phyloP scores from a whole-genome alignment of 1,284 basidiomycete species.

The Rhodotorula sp. region DNA sequence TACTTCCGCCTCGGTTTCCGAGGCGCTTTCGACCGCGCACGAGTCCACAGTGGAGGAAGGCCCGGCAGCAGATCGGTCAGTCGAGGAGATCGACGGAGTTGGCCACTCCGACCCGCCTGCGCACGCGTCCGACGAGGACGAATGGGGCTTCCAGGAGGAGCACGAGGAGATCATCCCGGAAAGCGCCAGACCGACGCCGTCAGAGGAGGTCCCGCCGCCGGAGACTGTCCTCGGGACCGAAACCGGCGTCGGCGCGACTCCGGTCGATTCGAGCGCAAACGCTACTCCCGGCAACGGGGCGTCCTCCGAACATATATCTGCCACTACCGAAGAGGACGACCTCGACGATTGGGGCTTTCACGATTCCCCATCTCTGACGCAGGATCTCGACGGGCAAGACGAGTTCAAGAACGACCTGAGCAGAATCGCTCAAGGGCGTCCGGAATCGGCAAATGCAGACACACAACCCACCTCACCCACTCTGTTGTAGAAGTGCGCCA shows the following conservation, averaged over 20 bases:
- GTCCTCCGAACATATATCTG: background rate
- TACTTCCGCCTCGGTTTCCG: background rate
- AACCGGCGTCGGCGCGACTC: no score
- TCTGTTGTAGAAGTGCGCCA: no score
- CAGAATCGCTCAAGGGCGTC: background rate
- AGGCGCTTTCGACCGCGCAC: no score
- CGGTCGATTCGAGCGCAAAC: background rate
- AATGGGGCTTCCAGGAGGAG: slow-evolving; percentile 12
- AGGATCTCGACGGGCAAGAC: background rate
- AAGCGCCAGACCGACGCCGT: no score
- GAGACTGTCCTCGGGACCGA: background rate
- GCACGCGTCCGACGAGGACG: background rate
- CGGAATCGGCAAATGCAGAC: background rate
- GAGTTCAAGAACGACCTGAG: background rate
- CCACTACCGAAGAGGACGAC: background rate
- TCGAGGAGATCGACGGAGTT: no score
- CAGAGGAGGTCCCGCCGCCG: background rate
- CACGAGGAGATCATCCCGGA: background rate
- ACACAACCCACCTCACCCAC: background rate
- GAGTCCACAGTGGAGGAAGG: no score
- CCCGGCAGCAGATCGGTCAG: no score
- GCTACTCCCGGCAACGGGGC: background rate
- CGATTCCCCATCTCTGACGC: slow-evolving; percentile 12
- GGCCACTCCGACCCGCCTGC: background rate
- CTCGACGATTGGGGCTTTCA: slow-evolving; percentile 26